Percentiles rank a stretch among this genome's conserved stretches.
Evolutionary conservation across 2,329 filamentous ascomycete genomes (phyloP).

Genomic region (Albophoma yamanashiensis): DNA sequence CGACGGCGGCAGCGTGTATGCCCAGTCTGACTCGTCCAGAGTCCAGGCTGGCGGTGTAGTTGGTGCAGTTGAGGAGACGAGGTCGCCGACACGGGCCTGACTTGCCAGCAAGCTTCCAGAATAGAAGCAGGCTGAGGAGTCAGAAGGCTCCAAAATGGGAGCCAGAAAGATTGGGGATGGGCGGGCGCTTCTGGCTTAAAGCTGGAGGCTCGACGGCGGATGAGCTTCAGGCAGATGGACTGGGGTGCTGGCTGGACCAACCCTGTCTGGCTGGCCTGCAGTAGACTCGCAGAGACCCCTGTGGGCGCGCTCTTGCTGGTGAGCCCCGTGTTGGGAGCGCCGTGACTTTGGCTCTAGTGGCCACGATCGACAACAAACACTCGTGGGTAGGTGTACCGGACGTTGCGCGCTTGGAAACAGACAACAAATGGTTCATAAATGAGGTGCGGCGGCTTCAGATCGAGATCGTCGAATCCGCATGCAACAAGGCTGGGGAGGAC

Average conservation of each 20-base stretch:
- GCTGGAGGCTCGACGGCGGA: conserved; percentile 13
- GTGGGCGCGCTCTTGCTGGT: background rate
- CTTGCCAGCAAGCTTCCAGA: conserved; percentile 12
- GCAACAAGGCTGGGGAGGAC: background rate
- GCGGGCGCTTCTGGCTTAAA: conserved; percentile 21
- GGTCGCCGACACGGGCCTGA: conserved; percentile 10
- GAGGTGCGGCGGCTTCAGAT: no score
- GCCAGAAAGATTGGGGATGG: conserved; percentile 8
- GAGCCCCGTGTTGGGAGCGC: background rate
- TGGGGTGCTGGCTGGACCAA: conserved; percentile 2
- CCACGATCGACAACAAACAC: background rate
- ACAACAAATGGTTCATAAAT: no score
- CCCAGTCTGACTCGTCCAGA: conserved; percentile 1
- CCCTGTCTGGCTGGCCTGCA: conserved; percentile 4
- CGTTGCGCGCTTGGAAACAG: background rate
- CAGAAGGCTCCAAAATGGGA: conserved; percentile 8
- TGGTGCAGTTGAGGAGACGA: conserved; percentile 6
- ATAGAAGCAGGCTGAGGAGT: conserved; percentile 9
- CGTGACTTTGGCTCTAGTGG: background rate
- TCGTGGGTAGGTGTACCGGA: background rate
- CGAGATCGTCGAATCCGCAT: background rate
- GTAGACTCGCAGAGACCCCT: conserved; percentile 2
- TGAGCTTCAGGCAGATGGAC: conserved; percentile 10
- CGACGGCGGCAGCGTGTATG: background rate
- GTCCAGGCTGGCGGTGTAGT: background rate